Percentiles rank a stretch among this genome's conserved stretches.
Evolutionary conservation across 2,329 filamentous ascomycete species (phyloP).

Genomic region (Aspergillus tanneri): DNA sequence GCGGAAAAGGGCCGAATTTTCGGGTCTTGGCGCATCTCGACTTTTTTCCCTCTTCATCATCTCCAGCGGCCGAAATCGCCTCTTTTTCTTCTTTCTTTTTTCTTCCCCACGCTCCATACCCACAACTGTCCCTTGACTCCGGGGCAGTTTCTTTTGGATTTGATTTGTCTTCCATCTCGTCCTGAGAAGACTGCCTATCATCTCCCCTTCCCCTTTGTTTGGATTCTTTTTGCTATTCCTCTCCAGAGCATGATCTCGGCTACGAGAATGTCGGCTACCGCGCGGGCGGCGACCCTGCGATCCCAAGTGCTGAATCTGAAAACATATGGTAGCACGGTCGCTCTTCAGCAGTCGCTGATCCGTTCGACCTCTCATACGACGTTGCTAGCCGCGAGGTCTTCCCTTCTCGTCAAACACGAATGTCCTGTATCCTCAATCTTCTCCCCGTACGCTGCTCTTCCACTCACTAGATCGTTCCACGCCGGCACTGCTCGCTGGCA

Average conservation of each 20-base stretch:
- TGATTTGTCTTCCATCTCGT: slow-evolving; percentile 3
- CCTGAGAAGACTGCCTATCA: no score
- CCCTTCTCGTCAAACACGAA: slow-evolving; percentile 34
- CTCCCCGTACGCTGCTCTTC: slow-evolving; percentile 37
- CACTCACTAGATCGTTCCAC: slow-evolving; percentile 41
- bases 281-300: slow-evolving; percentile 39
- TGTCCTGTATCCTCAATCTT: slow-evolving; percentile 31
- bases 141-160: slow-evolving; percentile 19
- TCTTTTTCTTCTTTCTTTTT: slow-evolving; percentile 18
- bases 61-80: no score
- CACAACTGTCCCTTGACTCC: slow-evolving; percentile 3
- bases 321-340: slow-evolving; percentile 27
- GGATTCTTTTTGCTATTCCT: no score
- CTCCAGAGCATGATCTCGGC: slow-evolving; percentile 42
- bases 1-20: slow-evolving; percentile 36
- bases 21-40: slow-evolving; percentile 38
- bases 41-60: slow-evolving; percentile 36
- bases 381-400: slow-evolving; percentile 38
- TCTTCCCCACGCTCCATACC: slow-evolving; percentile 22
- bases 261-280: slow-evolving; percentile 37
- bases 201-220: slow-evolving; percentile 4
- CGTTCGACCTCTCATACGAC: slow-evolving; percentile 34
- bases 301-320: slow-evolving; percentile 35
- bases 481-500: slow-evolving; percentile 33
- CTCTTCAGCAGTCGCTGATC: slow-evolving; percentile 36